phyloP scores from a whole-genome alignment of 441 rosid species.

The Raphanus hybrid region DNA sequence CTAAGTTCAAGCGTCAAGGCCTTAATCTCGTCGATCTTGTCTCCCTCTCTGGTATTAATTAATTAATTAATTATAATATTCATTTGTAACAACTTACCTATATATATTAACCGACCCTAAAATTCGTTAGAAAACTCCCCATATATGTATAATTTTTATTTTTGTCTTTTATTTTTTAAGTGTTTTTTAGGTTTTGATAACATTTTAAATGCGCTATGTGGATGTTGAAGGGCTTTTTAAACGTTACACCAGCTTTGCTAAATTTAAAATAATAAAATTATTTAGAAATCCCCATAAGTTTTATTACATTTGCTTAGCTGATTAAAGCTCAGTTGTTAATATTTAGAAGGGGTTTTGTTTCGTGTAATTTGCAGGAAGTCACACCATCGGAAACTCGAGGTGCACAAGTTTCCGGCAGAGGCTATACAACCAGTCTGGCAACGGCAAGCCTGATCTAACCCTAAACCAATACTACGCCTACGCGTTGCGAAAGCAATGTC shows the following conservation, averaged over 20 bases:
- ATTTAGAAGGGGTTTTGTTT: background rate
- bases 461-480: conserved; percentile 45
- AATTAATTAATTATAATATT: background rate
- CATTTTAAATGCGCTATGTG: background rate
- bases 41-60: conserved; percentile 75
- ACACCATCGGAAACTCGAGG: conserved; percentile 80
- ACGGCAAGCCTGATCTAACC: conserved; percentile 51
- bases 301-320: background rate
- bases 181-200: background rate
- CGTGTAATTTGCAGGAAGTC: conserved; percentile 63
- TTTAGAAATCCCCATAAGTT: background rate
- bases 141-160: background rate
- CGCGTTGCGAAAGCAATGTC: conserved; percentile 46
- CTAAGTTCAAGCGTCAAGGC: conserved; percentile 75
- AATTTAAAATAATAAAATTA: background rate
- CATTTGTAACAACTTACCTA: background rate
- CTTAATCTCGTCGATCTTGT: conserved; percentile 81
- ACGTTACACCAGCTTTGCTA: background rate
- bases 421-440: conserved; percentile 54
- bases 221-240: background rate
- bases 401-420: conserved; percentile 89
- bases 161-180: background rate
- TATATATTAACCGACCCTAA: background rate
- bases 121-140: background rate
- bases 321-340: background rate